These are phyloP conservation scores for Leccinellum rugosiceps DNA, from an alignment of 768 basidiomycete species.

Conservation along the genomic window DNA sequence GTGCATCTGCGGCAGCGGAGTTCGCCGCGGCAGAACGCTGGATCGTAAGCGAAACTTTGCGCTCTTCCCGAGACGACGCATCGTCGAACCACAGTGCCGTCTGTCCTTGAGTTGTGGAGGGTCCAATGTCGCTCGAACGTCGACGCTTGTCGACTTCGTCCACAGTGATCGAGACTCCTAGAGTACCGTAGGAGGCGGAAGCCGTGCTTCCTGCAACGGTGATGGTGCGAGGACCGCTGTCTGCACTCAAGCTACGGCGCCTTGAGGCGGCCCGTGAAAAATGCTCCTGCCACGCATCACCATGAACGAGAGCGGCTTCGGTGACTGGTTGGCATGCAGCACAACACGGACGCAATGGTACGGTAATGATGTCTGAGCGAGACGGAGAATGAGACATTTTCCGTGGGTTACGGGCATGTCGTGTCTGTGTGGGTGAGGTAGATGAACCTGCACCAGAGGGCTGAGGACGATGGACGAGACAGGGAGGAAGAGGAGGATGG, in stretches of 20 bases:
- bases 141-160: slow-evolving; percentile 65
- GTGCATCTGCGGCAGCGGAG: slow-evolving; percentile 1
- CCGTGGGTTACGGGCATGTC: slow-evolving; percentile 18
- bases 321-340: slow-evolving; percentile 55
- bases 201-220: slow-evolving; percentile 32
- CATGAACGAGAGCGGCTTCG: slow-evolving; percentile 53
- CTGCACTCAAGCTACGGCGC: slow-evolving; percentile 46
- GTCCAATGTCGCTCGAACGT: slow-evolving; percentile 38
- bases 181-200: slow-evolving; percentile 18
- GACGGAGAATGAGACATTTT: slow-evolving; percentile 33
- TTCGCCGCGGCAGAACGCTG: neutral
- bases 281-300: slow-evolving; percentile 58
- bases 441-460: slow-evolving; percentile 8
- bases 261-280: slow-evolving; percentile 62
- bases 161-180: slow-evolving; percentile 44
- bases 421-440: neutral
- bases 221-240: slow-evolving; percentile 31
- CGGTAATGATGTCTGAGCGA: slow-evolving; percentile 42
- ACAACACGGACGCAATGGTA: slow-evolving; percentile 75
- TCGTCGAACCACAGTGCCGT: neutral
- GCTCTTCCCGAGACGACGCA: neutral
- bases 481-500: slow-evolving; percentile 45
- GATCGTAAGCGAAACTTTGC: neutral
- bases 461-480: slow-evolving; percentile 49
- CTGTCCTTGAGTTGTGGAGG: neutral